These are phyloP conservation scores for Limtongia smithiae DNA, from an alignment of 805 yeast species.

Conservation along the genomic window DNA sequence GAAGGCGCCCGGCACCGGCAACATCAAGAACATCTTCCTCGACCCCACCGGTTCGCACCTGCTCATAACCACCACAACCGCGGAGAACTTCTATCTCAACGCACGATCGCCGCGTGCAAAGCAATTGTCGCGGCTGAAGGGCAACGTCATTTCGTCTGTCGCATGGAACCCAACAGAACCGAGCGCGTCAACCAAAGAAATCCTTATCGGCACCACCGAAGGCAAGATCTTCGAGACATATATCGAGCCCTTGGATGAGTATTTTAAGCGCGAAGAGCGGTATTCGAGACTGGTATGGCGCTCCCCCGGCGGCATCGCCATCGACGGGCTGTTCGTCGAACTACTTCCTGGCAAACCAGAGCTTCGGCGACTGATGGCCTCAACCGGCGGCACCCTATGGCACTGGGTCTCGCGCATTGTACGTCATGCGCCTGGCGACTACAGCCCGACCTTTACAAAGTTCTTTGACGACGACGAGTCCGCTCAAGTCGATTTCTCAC, in stretches of 20 bases:
- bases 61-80: conserved; percentile 46
- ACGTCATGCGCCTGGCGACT: conserved; percentile 27
- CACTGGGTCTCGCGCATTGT: conserved; percentile 26
- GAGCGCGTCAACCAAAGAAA: conserved; percentile 43
- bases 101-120: conserved; percentile 43
- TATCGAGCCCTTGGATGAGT: conserved; percentile 47
- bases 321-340: conserved; percentile 30
- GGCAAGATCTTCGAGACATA: conserved; percentile 50
- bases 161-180: conserved; percentile 44
- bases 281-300: conserved; percentile 45
- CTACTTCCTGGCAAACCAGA: conserved; percentile 28
- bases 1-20: conserved; percentile 33
- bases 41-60: conserved; percentile 54
- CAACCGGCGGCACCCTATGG: conserved; percentile 25
- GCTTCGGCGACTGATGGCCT: conserved; percentile 20
- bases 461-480: conserved; percentile 33
- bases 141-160: conserved; percentile 43
- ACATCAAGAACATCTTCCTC: conserved; percentile 42
- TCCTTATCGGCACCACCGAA: conserved; percentile 48
- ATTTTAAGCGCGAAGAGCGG: conserved; percentile 43
- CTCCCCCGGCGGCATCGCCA: conserved; percentile 30
- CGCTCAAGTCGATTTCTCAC: conserved; percentile 21
- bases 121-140: conserved; percentile 47
- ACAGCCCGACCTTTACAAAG: conserved; percentile 33
- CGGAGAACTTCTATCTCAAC: conserved; percentile 50